Evolutionary conservation across 148 eudicot species (phyloP).

Genomic region (Chenopodium album): DNA sequence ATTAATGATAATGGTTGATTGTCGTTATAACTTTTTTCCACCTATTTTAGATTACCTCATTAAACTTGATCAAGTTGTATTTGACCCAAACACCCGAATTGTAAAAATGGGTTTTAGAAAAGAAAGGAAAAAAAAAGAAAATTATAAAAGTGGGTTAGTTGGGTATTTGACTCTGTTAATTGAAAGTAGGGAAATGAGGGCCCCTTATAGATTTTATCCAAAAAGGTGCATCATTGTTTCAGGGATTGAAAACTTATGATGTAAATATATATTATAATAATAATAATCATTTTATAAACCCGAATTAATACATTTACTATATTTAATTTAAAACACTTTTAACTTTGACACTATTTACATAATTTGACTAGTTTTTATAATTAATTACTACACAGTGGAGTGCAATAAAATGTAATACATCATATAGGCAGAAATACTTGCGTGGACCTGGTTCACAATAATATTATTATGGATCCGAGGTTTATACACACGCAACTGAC

Average conservation of each 20-base stretch:
- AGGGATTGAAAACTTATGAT: background rate
- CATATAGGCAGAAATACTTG: no score
- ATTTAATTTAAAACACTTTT: no score
- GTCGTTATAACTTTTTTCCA: slow-evolving; percentile 2
- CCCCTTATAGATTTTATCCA: slow-evolving; percentile 16
- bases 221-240: slow-evolving; percentile 20
- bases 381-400: no score
- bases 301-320: background rate
- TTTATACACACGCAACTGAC: no score
- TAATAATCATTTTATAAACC: no score
- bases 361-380: no score
- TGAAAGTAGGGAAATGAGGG: slow-evolving; percentile 14
- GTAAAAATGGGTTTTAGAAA: background rate
- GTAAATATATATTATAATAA: background rate
- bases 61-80: background rate
- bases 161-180: slow-evolving; percentile 32
- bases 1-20: background rate
- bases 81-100: slow-evolving; percentile 12
- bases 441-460: no score
- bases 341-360: no score
- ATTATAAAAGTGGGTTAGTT: slow-evolving; percentile 33
- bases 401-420: no score
- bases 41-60: background rate
- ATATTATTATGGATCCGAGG: no score
- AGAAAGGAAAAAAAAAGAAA: no score